Base-by-base conservation (phyloP, 202 grass and related monocot species). In the Panicum virgatum region DNA sequence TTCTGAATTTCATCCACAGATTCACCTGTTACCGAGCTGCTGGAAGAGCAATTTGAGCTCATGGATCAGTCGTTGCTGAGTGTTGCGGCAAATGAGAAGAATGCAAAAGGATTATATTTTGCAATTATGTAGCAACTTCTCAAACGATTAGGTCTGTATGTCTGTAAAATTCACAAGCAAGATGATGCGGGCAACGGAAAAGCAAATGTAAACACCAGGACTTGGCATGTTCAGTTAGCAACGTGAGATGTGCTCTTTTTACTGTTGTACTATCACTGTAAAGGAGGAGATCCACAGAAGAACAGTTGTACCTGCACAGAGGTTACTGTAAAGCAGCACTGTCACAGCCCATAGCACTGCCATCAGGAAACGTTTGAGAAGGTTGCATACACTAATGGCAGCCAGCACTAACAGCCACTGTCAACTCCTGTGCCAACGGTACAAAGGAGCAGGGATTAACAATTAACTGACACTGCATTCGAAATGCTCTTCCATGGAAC, bases 381-480 rank as follows among this genome's bases (percentile, higher is more conserved):
- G 74, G 60, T 86, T 82, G 46, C 48, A 52, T 38, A 60, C 43
- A 42, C 15, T 5, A 86, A 77, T 78, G 32, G 45, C 85, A 53
- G 52, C 10, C 85, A 53, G 61, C 25, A 69, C 74, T 56, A 56
- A 79, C 61, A 83, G 83, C 32, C 79, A 86, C 83, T 90, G 88
- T 86, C 73, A 86, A 79, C 79, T 44, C 66, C 78, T 82, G 83
- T 11, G 9, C 73, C 40, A 79, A 40, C 53, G 72, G 84, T 83
- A 69, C 88, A 86, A 74, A 69, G 66, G 66, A 61, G 27, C 43
- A 79, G 65, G 67, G 73, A 54, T 86, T 83, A 82, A 78, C 26
- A 69, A 85, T 36, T 60, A 65, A 56, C 90, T 89, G 88, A 88
- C 78, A 86, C 50, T 70, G 74, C 64, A 59, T 39, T 52, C 64